Evolutionary conservation across 805 yeast species (phyloP).

Genomic region (Ogataea nakhonphanomensis): DNA sequence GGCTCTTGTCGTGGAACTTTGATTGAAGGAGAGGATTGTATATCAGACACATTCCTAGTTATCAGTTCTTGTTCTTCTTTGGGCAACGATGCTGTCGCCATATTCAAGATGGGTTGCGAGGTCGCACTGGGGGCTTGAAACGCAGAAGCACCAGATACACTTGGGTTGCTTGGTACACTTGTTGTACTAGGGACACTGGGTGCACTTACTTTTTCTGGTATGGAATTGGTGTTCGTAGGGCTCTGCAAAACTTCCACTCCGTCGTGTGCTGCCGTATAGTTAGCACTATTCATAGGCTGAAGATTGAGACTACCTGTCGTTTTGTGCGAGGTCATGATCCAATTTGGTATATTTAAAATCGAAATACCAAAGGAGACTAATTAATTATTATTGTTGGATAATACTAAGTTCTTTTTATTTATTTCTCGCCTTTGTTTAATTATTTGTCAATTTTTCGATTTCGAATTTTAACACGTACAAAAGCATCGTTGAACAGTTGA

Average conservation of each 20-base stretch:
- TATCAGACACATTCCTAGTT: neutral
- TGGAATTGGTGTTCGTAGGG: conserved; percentile 1
- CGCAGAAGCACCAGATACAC: too few relatives aligned
- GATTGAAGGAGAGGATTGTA: neutral
- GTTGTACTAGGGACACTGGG: too few relatives aligned
- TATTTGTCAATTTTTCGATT: conserved; percentile 2
- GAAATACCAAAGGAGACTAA: too few relatives aligned
- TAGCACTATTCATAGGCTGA: conserved; percentile 32
- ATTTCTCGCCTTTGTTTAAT: conserved; percentile 3
- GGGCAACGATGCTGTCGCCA: conserved; percentile 14
- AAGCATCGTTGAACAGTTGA: conserved; percentile 1
- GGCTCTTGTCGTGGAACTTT: neutral
- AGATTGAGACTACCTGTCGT: conserved; percentile 26
- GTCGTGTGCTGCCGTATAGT: conserved; percentile 31
- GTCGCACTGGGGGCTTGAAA: neutral
- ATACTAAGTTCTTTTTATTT: neutral
- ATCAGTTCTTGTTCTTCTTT: neutral
- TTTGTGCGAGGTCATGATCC: conserved; percentile 21
- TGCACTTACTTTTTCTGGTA: neutral
- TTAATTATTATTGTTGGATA: too few relatives aligned
- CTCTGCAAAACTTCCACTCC: conserved; percentile 21
- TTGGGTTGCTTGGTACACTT: too few relatives aligned
- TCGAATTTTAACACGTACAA: conserved; percentile 9
- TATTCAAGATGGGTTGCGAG: conserved; percentile 17
- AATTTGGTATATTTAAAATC: neutral